phyloP scores from a whole-genome alignment of 108 stramenopile species.

The Heterococcus sp. region DNA sequence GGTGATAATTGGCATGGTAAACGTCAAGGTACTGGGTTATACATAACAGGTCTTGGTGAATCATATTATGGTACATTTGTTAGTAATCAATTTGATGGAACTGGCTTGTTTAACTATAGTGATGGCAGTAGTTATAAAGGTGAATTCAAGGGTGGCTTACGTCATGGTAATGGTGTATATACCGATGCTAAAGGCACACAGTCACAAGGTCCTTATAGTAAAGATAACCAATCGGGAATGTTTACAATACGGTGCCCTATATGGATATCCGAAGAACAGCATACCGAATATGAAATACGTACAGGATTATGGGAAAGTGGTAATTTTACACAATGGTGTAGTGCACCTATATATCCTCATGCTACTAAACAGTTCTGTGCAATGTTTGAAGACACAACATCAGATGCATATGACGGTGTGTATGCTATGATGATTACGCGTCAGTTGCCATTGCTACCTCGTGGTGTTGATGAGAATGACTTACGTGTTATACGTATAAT shows the following conservation, averaged over 20 bases:
- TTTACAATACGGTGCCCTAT: conserved; percentile 11
- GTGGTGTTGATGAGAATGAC: conserved; percentile 47
- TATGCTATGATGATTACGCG: conserved; percentile 56
- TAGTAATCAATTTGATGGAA: conserved; percentile 46
- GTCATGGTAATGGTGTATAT: conserved; percentile 45
- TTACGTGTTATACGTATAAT: conserved; percentile 8
- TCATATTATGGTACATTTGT: conserved; percentile 25
- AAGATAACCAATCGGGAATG: conserved; percentile 36
- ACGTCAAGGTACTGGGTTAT: conserved; percentile 42
- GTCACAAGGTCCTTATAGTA: conserved; percentile 13
- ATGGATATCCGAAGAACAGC: conserved; percentile 1
- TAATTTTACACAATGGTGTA: conserved; percentile 29
- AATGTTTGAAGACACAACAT: conserved; percentile 37
- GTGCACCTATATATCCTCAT: conserved; percentile 40
- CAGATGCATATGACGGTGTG: conserved; percentile 45
- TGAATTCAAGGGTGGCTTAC: conserved; percentile 18
- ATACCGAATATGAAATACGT: conserved; percentile 16
- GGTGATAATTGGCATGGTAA: conserved; percentile 31
- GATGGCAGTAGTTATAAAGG: conserved; percentile 44
- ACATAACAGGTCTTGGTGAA: conserved; percentile 39
- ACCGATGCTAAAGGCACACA: conserved; percentile 14
- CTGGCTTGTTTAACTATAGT: conserved; percentile 28
- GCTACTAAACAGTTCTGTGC: conserved; percentile 53
- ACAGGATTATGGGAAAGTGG: conserved; percentile 34
- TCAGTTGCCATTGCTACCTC: conserved; percentile 45